These are phyloP conservation scores for Patellifolia procumbens DNA, from an alignment of 179 eudicot genomes.

Conservation along the genomic window DNA sequence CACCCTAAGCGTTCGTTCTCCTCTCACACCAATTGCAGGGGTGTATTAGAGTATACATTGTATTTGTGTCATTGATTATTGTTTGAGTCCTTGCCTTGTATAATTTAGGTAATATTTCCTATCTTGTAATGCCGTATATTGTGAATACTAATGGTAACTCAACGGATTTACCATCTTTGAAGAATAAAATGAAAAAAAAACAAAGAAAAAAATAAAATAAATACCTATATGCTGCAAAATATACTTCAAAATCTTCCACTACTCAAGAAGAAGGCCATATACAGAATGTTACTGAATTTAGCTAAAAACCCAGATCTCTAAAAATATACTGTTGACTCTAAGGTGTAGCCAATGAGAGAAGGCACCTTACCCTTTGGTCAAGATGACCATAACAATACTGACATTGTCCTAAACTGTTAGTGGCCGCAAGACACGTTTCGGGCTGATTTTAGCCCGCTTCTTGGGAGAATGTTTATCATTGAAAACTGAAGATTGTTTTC, in stretches of 20 bases:
- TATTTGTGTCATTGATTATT: too few species aligned
- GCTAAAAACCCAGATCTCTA: background rate
- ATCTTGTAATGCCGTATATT: too few species aligned
- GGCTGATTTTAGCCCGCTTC: conserved; percentile 24
- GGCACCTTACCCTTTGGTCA: background rate
- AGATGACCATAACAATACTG: background rate
- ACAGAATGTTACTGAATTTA: background rate
- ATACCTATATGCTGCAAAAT: background rate
- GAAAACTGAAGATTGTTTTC: conserved; percentile 21
- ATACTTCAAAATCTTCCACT: background rate
- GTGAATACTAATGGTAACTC: too few species aligned
- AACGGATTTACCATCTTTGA: too few species aligned
- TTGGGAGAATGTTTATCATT: conserved; percentile 20
- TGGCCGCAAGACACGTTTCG: conserved; percentile 15
- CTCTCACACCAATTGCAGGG: too few species aligned
- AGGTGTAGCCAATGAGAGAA: background rate
- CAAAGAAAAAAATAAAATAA: too few species aligned
- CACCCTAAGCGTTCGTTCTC: too few species aligned
- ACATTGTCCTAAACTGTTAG: conserved; percentile 15
- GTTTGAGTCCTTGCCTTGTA: too few species aligned
- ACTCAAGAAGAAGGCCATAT: background rate
- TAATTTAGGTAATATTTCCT: too few species aligned
- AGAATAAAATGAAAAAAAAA: too few species aligned
- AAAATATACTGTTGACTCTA: background rate
- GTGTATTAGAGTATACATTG: too few species aligned